These are phyloP conservation scores for Neonectria sp. DNA, from an alignment of 2,329 filamentous ascomycete species.

Conservation along the genomic window DNA sequence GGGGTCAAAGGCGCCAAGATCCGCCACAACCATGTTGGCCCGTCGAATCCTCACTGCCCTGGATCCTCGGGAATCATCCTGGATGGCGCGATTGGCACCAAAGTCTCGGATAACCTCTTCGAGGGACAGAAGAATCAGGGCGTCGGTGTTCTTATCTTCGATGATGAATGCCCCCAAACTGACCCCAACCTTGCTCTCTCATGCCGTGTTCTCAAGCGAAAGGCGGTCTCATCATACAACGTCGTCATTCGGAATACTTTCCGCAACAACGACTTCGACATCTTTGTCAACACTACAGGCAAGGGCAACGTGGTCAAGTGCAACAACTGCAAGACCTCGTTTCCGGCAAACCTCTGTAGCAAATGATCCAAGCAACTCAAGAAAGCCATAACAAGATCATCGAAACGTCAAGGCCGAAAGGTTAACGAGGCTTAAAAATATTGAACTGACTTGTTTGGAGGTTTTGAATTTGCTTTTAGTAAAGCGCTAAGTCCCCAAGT, in stretches of 20 bases:
- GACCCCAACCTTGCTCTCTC: constrained; percentile 10
- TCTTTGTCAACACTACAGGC: constrained; percentile 37
- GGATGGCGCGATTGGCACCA: constrained; percentile 46
- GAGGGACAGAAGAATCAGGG: constrained; percentile 41
- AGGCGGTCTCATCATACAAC: constrained; percentile 45
- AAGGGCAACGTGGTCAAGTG: background rate
- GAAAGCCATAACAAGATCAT: too few species aligned
- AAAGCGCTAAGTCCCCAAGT: too few species aligned
- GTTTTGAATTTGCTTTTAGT: too few species aligned
- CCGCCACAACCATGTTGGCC: constrained; percentile 48
- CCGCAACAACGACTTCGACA: constrained; percentile 48
- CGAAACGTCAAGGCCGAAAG: too few species aligned
- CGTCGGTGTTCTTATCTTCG: constrained; percentile 44
- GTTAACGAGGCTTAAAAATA: too few species aligned
- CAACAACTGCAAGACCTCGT: background rate
- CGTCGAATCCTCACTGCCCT: constrained; percentile 33
- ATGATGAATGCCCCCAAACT: constrained; percentile 38
- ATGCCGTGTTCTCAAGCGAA: constrained; percentile 30
- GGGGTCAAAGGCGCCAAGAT: constrained; percentile 48
- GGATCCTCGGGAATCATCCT: constrained; percentile 46
- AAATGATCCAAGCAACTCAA: background rate
- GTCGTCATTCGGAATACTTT: constrained; percentile 49
- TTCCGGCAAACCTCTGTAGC: background rate
- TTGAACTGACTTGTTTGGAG: too few species aligned
- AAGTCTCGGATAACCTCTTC: constrained; percentile 49